Percentiles rank a stretch among this genome's conserved stretches.
phyloP scores from a whole-genome alignment of 1,284 basidiomycete genomes.

The Gymnopus androsaceus region DNA sequence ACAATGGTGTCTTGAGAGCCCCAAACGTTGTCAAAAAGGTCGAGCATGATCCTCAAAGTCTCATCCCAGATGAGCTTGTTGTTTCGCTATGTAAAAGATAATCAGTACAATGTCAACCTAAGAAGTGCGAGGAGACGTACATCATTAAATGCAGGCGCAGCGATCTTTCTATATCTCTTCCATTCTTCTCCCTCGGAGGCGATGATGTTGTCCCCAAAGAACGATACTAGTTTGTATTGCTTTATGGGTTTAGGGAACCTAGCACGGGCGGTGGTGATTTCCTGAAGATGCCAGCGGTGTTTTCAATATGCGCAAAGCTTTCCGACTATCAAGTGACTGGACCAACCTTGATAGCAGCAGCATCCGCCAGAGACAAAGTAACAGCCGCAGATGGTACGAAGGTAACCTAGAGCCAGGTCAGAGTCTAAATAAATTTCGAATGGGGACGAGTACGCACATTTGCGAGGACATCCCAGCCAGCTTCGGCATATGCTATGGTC shows the following conservation, averaged over 20 bases:
- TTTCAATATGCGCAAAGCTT: not conserved
- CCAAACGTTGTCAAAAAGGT: conserved; percentile 43
- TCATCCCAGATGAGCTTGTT: conserved; percentile 62
- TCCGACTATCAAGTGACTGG: not conserved
- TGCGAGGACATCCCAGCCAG: not conserved
- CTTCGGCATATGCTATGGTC: not conserved
- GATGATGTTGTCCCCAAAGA: conserved; percentile 47
- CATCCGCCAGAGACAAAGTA: not conserved
- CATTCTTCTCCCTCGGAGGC: conserved; percentile 49
- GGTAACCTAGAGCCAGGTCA: not conserved
- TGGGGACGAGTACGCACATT: not conserved
- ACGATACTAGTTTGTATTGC: conserved; percentile 32
- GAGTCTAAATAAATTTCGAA: not conserved
- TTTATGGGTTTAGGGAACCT: conserved; percentile 15
- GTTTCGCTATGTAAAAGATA: conserved; percentile 50
- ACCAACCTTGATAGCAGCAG: conserved; percentile 10
- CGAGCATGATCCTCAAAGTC: conserved; percentile 44
- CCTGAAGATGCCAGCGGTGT: conserved; percentile 1
- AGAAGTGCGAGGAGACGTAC: conserved; percentile 22
- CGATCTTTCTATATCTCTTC: conserved; percentile 45
- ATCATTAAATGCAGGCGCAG: conserved; percentile 43
- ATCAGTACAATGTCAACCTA: no score
- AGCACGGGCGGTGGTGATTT: conserved; percentile 5
- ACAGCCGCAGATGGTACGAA: not conserved
- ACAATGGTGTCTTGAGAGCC: conserved; percentile 30